A percentile compares a stretch with the other conserved stretches of the same genome.
Evolutionary conservation across 2,329 filamentous ascomycete species (phyloP).

Genomic region (Neurospora sp.): DNA sequence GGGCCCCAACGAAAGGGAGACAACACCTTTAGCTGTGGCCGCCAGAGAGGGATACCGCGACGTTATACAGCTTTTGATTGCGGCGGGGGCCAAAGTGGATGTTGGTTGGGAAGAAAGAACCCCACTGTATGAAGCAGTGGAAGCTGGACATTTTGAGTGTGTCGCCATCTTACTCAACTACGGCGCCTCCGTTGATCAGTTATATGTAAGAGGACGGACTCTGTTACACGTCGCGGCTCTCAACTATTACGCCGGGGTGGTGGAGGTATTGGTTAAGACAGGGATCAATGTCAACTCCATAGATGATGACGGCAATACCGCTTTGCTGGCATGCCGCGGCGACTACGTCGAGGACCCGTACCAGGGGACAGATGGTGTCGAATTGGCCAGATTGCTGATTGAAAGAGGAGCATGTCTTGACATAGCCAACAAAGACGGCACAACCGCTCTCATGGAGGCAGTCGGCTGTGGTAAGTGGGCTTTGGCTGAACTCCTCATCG

Average conservation of each 20-base stretch:
- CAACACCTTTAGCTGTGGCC: neutral
- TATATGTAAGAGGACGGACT: rapidly evolving
- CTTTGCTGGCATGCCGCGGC: neutral
- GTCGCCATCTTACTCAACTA: neutral
- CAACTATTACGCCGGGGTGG: neutral
- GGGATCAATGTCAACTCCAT: neutral
- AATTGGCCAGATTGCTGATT: neutral
- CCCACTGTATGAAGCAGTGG: neutral
- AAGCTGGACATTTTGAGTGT: rapidly evolving
- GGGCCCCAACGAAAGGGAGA: rapidly evolving
- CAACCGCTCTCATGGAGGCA: neutral
- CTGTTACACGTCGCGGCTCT: neutral
- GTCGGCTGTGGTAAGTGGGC: neutral
- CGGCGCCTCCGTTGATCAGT: neutral
- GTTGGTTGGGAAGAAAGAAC: rapidly evolving
- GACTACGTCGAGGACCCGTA: too few species aligned
- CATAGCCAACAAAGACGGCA: neutral
- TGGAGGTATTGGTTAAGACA: neutral
- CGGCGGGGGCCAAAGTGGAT: neutral
- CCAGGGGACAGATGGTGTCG: neutral
- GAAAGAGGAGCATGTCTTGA: neutral
- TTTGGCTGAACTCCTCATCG: neutral
- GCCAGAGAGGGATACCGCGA: rapidly evolving
- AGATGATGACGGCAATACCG: neutral
- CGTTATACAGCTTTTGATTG: neutral